These are phyloP conservation scores for Phtheirospermum japonicum DNA, from an alignment of 257 asterid genomes.

Conservation along the genomic window DNA sequence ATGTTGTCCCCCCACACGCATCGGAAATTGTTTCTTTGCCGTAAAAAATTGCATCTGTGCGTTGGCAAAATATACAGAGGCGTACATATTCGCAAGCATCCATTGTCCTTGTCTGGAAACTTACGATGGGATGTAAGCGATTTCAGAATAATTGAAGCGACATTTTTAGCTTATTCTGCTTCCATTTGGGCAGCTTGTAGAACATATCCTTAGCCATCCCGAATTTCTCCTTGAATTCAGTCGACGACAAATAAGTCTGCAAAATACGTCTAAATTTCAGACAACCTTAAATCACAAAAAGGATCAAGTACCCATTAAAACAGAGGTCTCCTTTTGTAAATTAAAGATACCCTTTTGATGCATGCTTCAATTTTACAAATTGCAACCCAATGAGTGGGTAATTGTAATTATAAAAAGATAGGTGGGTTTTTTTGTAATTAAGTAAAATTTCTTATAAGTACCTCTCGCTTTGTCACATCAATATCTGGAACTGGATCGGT, in stretches of 20 bases:
- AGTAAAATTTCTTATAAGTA: conserved; percentile 25
- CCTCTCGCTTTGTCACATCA: conserved; percentile 95
- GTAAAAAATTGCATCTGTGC: conserved; percentile 25
- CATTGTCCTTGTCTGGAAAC: conserved; percentile 23
- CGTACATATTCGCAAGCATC: conserved; percentile 38
- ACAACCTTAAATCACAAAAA: background rate
- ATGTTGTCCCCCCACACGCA: conserved; percentile 42
- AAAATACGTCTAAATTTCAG: conserved; percentile 19
- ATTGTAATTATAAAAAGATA: background rate
- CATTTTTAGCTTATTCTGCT: conserved; percentile 96
- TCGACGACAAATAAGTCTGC: conserved; percentile 80
- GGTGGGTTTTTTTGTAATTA: background rate
- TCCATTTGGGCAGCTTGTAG: conserved; percentile 96
- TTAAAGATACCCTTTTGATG: background rate
- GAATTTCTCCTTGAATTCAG: conserved; percentile 84
- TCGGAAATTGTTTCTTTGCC: conserved; percentile 26
- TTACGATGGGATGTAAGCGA: conserved; percentile 25
- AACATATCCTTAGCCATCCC: conserved; percentile 70
- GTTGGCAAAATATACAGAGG: conserved; percentile 18
- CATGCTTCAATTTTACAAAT: background rate
- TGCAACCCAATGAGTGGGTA: background rate
- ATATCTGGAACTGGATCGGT: conserved; percentile 70
- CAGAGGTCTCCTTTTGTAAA: background rate
- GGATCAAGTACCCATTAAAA: too few relatives aligned
- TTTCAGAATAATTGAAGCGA: conserved; percentile 71